Conservation (phyloP, 1,139 yeast genomes). For the Taiozyma sp. region DNA sequence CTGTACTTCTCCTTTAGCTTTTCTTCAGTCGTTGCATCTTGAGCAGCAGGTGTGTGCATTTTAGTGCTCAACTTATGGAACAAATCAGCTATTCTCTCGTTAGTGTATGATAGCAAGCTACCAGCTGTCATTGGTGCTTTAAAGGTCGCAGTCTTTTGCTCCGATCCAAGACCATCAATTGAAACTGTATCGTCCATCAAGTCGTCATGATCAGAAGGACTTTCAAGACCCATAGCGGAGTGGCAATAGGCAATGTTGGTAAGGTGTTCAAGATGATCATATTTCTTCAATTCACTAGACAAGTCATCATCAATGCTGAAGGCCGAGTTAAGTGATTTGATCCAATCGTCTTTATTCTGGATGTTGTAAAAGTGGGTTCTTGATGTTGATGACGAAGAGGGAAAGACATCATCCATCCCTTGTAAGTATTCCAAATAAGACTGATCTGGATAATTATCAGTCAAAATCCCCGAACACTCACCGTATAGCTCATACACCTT, state of each 20-base stretch:
- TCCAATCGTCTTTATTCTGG: constrained; percentile 14
- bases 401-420: constrained; percentile 2
- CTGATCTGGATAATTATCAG: constrained; percentile 3
- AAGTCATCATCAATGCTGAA: constrained; percentile 17
- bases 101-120: constrained; percentile 5
- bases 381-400: neutral
- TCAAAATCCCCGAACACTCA: neutral
- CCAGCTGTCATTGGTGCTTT: constrained; percentile 2
- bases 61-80: constrained; percentile 9
- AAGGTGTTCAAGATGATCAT: neutral
- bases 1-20: neutral
- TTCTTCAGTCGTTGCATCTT: neutral
- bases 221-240: neutral
- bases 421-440: constrained; percentile 8
- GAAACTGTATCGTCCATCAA: neutral
- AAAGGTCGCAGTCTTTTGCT: neutral
- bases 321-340: constrained; percentile 15
- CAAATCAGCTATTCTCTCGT: constrained; percentile 7
- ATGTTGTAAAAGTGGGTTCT: constrained; percentile 2
- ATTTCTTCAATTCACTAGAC: constrained; percentile 4
- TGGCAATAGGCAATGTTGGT: neutral
- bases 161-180: neutral
- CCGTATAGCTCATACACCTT: neutral
- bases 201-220: neutral
- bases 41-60: neutral